A percentile compares a stretch with the other conserved stretches of the same genome.
Evolutionary conservation across 257 asterid genomes (phyloP).

Genomic region (Linaria vulgaris): DNA sequence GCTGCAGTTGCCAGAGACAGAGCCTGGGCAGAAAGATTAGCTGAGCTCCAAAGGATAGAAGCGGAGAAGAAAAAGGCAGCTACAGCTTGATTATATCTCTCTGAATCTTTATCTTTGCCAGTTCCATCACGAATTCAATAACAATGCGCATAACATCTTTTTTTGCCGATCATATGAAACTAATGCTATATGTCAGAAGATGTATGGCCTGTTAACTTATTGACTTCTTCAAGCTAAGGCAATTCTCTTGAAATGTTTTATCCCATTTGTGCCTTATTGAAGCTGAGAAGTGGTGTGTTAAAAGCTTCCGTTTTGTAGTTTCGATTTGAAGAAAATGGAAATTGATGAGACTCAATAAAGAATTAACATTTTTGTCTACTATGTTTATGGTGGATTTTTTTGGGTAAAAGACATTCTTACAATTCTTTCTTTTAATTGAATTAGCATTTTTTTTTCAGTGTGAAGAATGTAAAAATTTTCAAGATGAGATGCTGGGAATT

Average conservation of each 20-base stretch:
- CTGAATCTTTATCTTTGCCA: neutral
- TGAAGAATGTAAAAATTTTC: no score
- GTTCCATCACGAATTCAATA: constrained; percentile 10
- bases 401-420: no score
- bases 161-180: constrained; percentile 6
- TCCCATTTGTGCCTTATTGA: no score
- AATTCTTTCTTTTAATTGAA: no score
- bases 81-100: constrained; percentile 34
- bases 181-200: neutral
- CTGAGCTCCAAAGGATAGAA: constrained; percentile 74
- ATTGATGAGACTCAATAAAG: neutral
- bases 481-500: no score
- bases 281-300: no score
- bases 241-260: no score
- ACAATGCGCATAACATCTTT: neutral
- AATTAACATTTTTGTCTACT: no score
- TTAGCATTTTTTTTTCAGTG: no score
- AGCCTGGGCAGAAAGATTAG: constrained; percentile 84
- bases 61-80: constrained; percentile 68
- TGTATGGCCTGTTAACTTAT: constrained; percentile 6
- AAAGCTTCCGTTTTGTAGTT: no score
- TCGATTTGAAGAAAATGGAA: neutral
- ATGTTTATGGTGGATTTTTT: no score
- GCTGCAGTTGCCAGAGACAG: constrained; percentile 95
- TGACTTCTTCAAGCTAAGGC: neutral